Percentiles rank a stretch among this genome's conserved stretches.
Evolutionary conservation across 805 yeast genomes (phyloP).

Genomic region (Jamesozyma rosinii): DNA sequence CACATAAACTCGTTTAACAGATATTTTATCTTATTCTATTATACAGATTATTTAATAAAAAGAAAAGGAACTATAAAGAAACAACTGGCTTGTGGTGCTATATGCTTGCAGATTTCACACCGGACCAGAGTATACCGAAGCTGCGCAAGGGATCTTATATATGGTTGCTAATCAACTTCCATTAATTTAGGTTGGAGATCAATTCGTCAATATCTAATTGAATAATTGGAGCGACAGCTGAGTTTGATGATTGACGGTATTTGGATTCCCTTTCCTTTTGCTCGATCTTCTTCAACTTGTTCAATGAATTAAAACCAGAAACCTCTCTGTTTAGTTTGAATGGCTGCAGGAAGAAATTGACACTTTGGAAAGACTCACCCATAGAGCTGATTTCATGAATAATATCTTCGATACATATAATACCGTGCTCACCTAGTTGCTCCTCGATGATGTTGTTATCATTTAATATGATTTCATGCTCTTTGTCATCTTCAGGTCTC

Average conservation of each 20-base stretch:
- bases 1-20: background rate
- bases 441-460: conserved; percentile 73
- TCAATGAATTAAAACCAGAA: conserved; percentile 65
- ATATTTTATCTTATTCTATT: background rate
- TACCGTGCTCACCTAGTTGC: conserved; percentile 55
- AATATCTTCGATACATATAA: conserved; percentile 73
- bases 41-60: background rate
- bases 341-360: conserved; percentile 57
- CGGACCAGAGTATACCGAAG: no score
- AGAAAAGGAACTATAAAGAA: background rate
- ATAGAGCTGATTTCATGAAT: conserved; percentile 58
- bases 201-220: conserved; percentile 68
- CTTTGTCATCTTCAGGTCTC: conserved; percentile 21
- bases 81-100: no score
- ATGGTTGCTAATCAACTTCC: background rate
- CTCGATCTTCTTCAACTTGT: conserved; percentile 55
- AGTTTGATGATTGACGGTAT: conserved; percentile 40
- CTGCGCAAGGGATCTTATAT: no score
- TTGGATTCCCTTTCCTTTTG: conserved; percentile 42
- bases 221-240: conserved; percentile 54
- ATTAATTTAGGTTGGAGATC: conserved; percentile 53
- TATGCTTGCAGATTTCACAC: no score
- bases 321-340: conserved; percentile 62
- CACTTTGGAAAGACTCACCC: conserved; percentile 55
- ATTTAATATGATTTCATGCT: conserved; percentile 45